Conservation (phyloP, 305 asterid species). For the Solanum hybrid region DNA sequence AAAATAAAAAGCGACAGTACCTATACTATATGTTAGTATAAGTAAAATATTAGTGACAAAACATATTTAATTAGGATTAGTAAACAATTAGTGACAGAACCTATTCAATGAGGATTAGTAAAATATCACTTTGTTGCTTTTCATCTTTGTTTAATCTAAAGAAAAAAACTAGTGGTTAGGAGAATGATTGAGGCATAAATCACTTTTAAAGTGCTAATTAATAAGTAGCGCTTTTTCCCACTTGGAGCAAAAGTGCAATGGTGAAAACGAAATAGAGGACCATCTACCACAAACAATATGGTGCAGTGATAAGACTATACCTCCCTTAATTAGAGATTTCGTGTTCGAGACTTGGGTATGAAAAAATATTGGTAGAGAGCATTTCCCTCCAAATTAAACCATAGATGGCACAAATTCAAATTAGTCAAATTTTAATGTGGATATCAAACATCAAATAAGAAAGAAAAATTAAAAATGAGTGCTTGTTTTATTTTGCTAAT, state of each 20-base stretch:
- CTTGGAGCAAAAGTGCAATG: not conserved
- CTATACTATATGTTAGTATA: not conserved
- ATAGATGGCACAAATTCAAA: rapidly evolving
- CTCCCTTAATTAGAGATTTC: not conserved
- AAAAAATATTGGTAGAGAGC: not conserved
- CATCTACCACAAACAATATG: not conserved
- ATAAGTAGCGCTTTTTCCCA: not conserved
- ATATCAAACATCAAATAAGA: not conserved
- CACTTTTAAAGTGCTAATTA: not conserved
- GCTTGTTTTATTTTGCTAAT: not conserved
- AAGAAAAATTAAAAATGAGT: not conserved
- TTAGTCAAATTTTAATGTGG: not conserved
- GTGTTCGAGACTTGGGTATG: not conserved
- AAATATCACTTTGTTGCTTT: not conserved
- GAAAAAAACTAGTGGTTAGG: not conserved
- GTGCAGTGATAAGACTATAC: not conserved
- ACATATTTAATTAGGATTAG: not conserved
- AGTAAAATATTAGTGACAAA: not conserved
- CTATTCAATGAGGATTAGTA: not conserved
- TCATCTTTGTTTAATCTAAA: not conserved
- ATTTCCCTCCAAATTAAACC: not conserved
- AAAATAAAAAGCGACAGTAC: not conserved
- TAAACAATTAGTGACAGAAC: not conserved
- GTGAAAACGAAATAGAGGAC: not conserved
- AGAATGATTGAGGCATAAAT: not conserved